A percentile compares a stretch with the other conserved stretches of the same genome.
These are phyloP conservation scores for Cynanchum wilfordii DNA, from an alignment of 257 asterid species.

Conservation along the genomic window DNA sequence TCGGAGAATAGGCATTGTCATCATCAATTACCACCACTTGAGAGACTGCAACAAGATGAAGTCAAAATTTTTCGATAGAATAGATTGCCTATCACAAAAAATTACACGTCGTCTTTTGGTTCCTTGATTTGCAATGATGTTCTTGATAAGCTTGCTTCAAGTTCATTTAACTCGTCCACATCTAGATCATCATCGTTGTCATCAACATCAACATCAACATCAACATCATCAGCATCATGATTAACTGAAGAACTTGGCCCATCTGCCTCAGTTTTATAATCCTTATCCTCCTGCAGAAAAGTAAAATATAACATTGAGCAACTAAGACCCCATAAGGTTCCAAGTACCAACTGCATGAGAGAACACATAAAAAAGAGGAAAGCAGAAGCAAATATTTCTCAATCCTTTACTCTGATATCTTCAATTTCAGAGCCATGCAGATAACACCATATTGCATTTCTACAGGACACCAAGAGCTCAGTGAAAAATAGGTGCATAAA, in stretches of 20 bases:
- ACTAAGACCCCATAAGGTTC: background rate
- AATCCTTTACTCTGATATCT: background rate
- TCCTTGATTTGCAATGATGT: slow-evolving; percentile 60
- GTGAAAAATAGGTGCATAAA: background rate
- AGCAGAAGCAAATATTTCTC: background rate
- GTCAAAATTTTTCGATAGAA: background rate
- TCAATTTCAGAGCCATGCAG: background rate
- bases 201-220: slow-evolving; percentile 23
- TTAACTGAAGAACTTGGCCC: slow-evolving; percentile 62
- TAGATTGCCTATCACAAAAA: background rate
- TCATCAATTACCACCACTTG: background rate
- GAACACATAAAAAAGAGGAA: background rate
- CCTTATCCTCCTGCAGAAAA: slow-evolving; percentile 45
- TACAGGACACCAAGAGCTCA: background rate
- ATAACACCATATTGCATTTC: background rate
- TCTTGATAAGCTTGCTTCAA: slow-evolving; percentile 79
- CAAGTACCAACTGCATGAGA: background rate
- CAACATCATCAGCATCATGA: slow-evolving; percentile 23
- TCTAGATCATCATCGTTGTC: slow-evolving; percentile 78
- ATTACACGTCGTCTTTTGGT: slow-evolving; percentile 12
- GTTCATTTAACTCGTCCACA: slow-evolving; percentile 75
- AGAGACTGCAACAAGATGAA: background rate
- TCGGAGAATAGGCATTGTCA: background rate
- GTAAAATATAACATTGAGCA: slow-evolving; percentile 2
- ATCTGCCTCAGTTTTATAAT: slow-evolving; percentile 32